Evolutionary conservation across 768 basidiomycete genomes (phyloP), one percentile per base, ranked within the genome.

Genomic region (Holtermannia corniformis): DNA sequence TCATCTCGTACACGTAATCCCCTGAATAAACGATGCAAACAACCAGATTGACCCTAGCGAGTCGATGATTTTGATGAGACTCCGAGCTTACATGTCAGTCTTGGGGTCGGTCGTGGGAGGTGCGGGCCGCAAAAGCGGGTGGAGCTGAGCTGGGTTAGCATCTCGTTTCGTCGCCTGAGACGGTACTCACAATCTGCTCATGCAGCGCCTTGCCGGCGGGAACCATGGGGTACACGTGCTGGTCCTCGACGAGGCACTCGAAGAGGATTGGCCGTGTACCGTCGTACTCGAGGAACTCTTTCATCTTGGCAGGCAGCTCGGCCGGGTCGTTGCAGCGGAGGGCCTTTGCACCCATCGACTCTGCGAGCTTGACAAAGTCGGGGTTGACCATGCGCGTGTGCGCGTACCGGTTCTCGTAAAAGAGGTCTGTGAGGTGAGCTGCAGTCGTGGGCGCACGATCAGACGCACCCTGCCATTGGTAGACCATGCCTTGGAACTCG

Each of bases 401-500:
- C 20, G 93, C 91, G 74, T 97, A 92, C n/a, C 95, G 83, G 28
- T 82, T 79, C 53, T 92, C 86, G 73, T 97, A 99, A 79, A 99
- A 99, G 11, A 99, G 80, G 72, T 97, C 92, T 78, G 60, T 5
- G 24, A 10, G 14, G 41, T 76, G n/a, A n/a, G n/a, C n/a, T n/a
- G n/a, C n/a, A n/a, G n/a, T n/a, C n/a, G n/a, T n/a, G n/a, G n/a
- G n/a, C n/a, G n/a, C n/a, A n/a, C n/a, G n/a, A n/a, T 20, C 28
- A 22, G 32, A 68, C 78, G 47, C 54, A 89, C 88, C 88, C 79
- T 97, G 95, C 95, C 93, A 97, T 77, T 99, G 95, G 26, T 88
- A 76, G 12, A 97, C 95, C 95, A 99, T 99, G 50, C 95, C 95
- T 73, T 95, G 92, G 80, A 91, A 95, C 68, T 92, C 89, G 73